Evolutionary conservation across 1,284 basidiomycete genomes (phyloP).

Genomic region (Hypsizygus ulmarius): DNA sequence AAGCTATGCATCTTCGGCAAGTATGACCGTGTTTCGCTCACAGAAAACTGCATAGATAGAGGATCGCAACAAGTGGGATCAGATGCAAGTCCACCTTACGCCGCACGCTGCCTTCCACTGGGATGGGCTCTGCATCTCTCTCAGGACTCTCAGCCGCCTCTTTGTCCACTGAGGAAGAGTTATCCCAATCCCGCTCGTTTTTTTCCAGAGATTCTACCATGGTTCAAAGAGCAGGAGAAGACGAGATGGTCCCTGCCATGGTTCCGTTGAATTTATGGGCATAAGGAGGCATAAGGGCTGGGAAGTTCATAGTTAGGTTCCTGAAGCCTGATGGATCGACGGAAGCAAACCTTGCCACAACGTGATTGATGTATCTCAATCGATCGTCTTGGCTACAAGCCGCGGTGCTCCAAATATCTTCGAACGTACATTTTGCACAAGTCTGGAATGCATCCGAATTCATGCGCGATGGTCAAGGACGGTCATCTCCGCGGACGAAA

Average conservation of each 20-base stretch:
- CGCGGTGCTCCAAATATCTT: too few relatives aligned
- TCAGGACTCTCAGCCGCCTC: not conserved
- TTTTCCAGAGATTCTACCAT: not conserved
- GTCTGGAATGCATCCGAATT: too few relatives aligned
- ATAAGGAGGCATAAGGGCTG: too few relatives aligned
- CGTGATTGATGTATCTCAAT: too few relatives aligned
- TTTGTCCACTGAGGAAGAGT: not conserved
- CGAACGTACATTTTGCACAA: too few relatives aligned
- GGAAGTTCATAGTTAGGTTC: too few relatives aligned
- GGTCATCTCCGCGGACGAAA: too few relatives aligned
- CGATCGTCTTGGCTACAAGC: too few relatives aligned
- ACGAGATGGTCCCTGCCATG: not conserved
- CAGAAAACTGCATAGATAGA: slow-evolving; percentile 29
- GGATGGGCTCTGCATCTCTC: slow-evolving; percentile 9
- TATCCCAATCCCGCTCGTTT: not conserved
- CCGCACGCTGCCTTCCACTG: slow-evolving; percentile 17
- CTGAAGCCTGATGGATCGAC: too few relatives aligned
- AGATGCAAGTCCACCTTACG: slow-evolving; percentile 25
- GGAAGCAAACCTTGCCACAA: too few relatives aligned
- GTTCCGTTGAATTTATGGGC: too few relatives aligned
- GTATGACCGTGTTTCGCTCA: slow-evolving; percentile 1
- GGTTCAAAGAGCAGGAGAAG: not conserved
- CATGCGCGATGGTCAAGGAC: too few relatives aligned
- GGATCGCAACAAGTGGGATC: slow-evolving; percentile 23
- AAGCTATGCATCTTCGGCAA: not conserved